phyloP scores from a whole-genome alignment of 139 green algal species.

The Choricystis sp. region DNA sequence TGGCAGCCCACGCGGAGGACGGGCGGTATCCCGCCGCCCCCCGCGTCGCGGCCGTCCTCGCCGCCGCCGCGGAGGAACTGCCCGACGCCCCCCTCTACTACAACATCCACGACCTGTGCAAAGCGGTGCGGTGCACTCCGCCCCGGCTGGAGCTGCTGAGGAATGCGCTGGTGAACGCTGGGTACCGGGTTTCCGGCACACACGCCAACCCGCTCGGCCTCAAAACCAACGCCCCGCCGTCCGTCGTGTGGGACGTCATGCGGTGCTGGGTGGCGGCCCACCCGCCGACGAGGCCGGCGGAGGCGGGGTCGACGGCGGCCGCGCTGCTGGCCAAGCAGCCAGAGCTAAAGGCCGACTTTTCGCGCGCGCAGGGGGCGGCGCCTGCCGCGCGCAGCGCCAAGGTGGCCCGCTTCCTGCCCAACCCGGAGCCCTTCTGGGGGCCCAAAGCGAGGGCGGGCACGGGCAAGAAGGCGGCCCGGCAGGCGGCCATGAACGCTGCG shows the following conservation, averaged over 20 bases:
- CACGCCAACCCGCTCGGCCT: slow-evolving; percentile 77
- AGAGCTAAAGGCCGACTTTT: slow-evolving; percentile 56
- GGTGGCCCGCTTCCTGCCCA: slow-evolving; percentile 51
- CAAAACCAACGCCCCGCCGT: slow-evolving; percentile 84
- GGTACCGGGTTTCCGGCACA: slow-evolving; percentile 48
- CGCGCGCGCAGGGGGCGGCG: slow-evolving; percentile 23
- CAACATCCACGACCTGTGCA: slow-evolving; percentile 61
- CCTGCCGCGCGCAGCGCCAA: slow-evolving; percentile 27
- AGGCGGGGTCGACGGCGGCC: neutral
- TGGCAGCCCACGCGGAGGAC: slow-evolving; percentile 5
- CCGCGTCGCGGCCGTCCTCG: slow-evolving; percentile 54
- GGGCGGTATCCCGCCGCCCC: slow-evolving; percentile 6
- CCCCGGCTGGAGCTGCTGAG: slow-evolving; percentile 46
- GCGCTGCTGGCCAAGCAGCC: slow-evolving; percentile 53
- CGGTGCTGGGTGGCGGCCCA: slow-evolving; percentile 70
- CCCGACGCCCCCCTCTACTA: slow-evolving; percentile 67
- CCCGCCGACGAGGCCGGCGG: slow-evolving; percentile 18
- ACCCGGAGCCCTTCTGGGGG: slow-evolving; percentile 79
- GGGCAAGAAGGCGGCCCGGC: too few species aligned
- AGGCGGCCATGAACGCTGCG: slow-evolving; percentile 10
- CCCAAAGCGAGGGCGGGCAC: too few species aligned
- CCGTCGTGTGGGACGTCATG: slow-evolving; percentile 69
- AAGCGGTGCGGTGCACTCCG: slow-evolving; percentile 50
- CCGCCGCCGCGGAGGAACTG: slow-evolving; percentile 58
- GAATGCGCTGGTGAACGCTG: slow-evolving; percentile 81